Evolutionary conservation across 1,284 basidiomycete genomes (phyloP).

Genomic region (Coniferiporia sulphurascens): DNA sequence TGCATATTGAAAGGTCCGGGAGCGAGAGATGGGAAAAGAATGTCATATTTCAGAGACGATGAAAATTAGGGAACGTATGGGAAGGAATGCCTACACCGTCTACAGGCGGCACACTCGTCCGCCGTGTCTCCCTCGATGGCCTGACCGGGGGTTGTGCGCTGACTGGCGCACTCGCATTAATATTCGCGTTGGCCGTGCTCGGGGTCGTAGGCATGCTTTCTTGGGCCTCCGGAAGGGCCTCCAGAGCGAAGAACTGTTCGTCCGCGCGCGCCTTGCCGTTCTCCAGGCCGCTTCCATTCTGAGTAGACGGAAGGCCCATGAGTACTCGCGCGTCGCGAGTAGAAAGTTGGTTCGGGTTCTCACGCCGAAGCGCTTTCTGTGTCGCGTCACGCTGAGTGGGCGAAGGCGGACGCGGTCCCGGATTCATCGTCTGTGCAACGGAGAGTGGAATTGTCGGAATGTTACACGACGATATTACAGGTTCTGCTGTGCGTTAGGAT

Average conservation of each 20-base stretch:
- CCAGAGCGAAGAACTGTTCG: slow-evolving; percentile 43
- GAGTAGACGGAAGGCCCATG: slow-evolving; percentile 54
- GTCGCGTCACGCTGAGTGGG: slow-evolving; percentile 84
- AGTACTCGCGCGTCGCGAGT: slow-evolving; percentile 80
- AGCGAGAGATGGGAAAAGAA: slow-evolving; percentile 17
- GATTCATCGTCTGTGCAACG: slow-evolving; percentile 95
- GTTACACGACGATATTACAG: slow-evolving; percentile 95
- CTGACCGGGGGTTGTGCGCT: slow-evolving; percentile 41
- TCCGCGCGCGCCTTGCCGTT: slow-evolving; percentile 33
- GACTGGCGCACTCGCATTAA: slow-evolving; percentile 19
- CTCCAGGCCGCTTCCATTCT: slow-evolving; percentile 28
- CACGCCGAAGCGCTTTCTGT: slow-evolving; percentile 82
- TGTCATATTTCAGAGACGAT: slow-evolving; percentile 14
- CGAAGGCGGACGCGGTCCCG: slow-evolving; percentile 90
- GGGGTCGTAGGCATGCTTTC: slow-evolving; percentile 22
- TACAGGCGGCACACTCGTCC: slow-evolving; percentile 35
- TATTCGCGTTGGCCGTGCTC: slow-evolving; percentile 20
- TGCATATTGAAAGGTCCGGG: slow-evolving; percentile 9
- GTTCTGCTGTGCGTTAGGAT: slow-evolving; percentile 44
- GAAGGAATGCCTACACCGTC: slow-evolving; percentile 31
- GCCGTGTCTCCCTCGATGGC: slow-evolving; percentile 57
- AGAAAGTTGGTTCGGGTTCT: slow-evolving; percentile 88
- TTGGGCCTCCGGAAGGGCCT: slow-evolving; percentile 27
- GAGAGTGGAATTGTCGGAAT: slow-evolving; percentile 94
- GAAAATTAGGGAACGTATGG: slow-evolving; percentile 19